A percentile compares a stretch with the other conserved stretches of the same genome.
These are phyloP conservation scores for Lentinula raphanica DNA, from an alignment of 768 basidiomycete genomes.

Conservation along the genomic window DNA sequence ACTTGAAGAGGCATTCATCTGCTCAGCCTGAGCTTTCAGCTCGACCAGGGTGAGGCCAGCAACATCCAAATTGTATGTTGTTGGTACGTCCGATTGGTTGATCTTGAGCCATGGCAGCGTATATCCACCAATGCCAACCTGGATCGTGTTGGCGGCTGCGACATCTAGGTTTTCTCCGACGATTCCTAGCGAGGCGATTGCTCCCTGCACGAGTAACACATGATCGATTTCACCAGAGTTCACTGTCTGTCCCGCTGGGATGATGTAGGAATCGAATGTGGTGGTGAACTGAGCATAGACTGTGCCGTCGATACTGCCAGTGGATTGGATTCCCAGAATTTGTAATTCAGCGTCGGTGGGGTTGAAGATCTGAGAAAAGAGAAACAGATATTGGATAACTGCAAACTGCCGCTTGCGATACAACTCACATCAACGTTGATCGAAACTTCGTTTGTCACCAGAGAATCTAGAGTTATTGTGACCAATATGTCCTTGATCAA, in stretches of 20 bases:
- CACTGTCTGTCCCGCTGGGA: constrained; percentile 53
- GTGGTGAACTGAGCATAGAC: constrained; percentile 57
- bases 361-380: constrained; percentile 37
- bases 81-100: constrained; percentile 46
- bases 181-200: constrained; percentile 49
- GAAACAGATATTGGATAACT: not conserved
- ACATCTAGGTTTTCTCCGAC: constrained; percentile 57
- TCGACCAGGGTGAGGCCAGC: constrained; percentile 5
- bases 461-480: constrained; percentile 42
- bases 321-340: constrained; percentile 53
- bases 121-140: constrained; percentile 51
- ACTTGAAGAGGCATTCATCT: constrained; percentile 7
- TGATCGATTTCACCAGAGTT: constrained; percentile 56
- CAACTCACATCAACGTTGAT: constrained; percentile 53
- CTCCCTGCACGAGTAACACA: constrained; percentile 57
- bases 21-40: constrained; percentile 16
- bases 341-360: constrained; percentile 53
- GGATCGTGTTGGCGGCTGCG: constrained; percentile 39
- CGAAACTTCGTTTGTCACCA: constrained; percentile 45
- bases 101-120: constrained; percentile 63
- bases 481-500: constrained; percentile 56
- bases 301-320: constrained; percentile 44
- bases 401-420: not conserved
- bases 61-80: constrained; percentile 37
- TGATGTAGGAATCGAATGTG: constrained; percentile 47